Base-by-base conservation (phyloP, 2,329 filamentous ascomycete species). In the Xylariaceae sp. region DNA sequence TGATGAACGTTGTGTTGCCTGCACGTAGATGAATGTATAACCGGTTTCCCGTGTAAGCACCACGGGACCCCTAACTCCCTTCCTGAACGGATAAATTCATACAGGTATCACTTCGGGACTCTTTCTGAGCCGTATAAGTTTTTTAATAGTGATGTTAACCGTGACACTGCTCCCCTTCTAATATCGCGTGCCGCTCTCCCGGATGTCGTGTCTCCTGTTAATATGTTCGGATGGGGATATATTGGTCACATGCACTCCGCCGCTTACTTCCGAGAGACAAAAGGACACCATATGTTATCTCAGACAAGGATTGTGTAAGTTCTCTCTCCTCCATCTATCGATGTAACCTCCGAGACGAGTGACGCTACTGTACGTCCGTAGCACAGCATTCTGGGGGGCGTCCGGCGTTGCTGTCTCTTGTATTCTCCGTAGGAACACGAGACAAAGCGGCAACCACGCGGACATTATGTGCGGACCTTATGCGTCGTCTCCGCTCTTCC, bases 371-470 rank as follows among this genome's bases (percentile, higher is more conserved):
- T 45, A 26, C 16, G 19, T 40, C 40, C 19, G 53, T 57, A 21
- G 11, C 48, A 59, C 56, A 26, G 16, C 19, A 7, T 14, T 24
- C 26, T 49, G 17, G 21, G 46, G 12, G 11, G 28, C 19, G 24
- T 43, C 28, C 19, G 21, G 34, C 8, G 16, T 39, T 47, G 33
- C n/a, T 53, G 46, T 51, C 46, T 56, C 52, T 56, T 11, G 12
- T 52, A 52, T 59, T 56, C 52, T 56, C 52, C 52, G 52, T 29
- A 24, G 24, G 29, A 21, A 44, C 46, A 44, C 24, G 28, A 48
- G 23, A 52, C 23, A 37, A 28, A 40, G 41, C 12, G 46, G 41
- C 21, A 37, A 21, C 19, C n/a, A 44, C 21, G 31, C 26, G 23
- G 47, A 12, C 33, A 16, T 45, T 37, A 45, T 28, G 40, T 33